Evolutionary conservation across 1,284 basidiomycete genomes (phyloP).

Genomic region (Pulchroboletus neoregius): DNA sequence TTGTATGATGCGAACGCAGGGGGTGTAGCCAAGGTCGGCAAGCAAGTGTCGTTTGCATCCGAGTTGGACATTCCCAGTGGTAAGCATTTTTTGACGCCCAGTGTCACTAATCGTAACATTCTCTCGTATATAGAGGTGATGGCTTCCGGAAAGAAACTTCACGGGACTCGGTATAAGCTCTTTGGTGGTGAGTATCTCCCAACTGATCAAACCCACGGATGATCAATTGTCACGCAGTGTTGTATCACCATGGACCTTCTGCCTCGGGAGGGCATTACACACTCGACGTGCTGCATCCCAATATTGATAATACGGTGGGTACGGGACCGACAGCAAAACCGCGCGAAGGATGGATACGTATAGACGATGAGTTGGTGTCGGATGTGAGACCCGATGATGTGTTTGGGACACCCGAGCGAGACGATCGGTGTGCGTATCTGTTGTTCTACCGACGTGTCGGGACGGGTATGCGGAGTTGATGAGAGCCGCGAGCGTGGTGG

Average conservation of each 20-base stretch:
- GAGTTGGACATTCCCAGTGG: constrained; percentile 74
- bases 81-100: constrained; percentile 34
- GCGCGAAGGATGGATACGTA: constrained; percentile 80
- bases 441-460: constrained; percentile 71
- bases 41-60: constrained; percentile 76
- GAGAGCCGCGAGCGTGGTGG: background rate
- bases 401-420: constrained; percentile 55
- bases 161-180: constrained; percentile 69
- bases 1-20: constrained; percentile 78
- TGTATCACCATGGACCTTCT: constrained; percentile 92
- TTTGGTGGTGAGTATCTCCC: constrained; percentile 69
- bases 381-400: constrained; percentile 78
- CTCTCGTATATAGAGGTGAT: constrained; percentile 54
- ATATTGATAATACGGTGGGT: constrained; percentile 42
- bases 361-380: constrained; percentile 89
- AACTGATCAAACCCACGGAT: background rate
- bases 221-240: constrained; percentile 42
- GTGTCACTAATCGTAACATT: background rate
- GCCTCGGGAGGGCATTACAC: constrained; percentile 97
- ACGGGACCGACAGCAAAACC: constrained; percentile 29
- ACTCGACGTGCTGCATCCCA: constrained; percentile 82
- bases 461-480: constrained; percentile 16
- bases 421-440: constrained; percentile 82
- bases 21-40: constrained; percentile 82
- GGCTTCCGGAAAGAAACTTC: constrained; percentile 50